These are phyloP conservation scores for Leccinellum albellum DNA, from an alignment of 768 basidiomycete genomes.

Conservation along the genomic window DNA sequence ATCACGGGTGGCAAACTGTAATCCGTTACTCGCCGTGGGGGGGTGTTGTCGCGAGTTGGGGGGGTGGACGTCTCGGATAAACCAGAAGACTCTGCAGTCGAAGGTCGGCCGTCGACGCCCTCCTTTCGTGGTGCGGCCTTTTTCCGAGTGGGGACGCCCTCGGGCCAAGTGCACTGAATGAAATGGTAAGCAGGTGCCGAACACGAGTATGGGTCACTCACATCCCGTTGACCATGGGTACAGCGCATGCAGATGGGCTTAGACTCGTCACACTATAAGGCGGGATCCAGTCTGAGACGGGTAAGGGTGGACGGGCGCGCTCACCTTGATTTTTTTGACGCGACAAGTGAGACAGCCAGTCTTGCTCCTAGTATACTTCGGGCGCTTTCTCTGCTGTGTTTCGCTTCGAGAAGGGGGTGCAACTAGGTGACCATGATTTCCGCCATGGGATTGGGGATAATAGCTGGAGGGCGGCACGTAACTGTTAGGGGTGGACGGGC, in stretches of 20 bases:
- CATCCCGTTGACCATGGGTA: conserved; percentile 80
- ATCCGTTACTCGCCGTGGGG: conserved; percentile 51
- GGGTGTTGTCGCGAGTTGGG: conserved; percentile 63
- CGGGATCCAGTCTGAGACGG: conserved; percentile 1
- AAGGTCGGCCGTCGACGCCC: conserved; percentile 59
- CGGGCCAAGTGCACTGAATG: conserved; percentile 77
- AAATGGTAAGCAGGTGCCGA: conserved; percentile 10
- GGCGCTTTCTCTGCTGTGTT: conserved; percentile 66
- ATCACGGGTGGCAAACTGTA: conserved; percentile 35
- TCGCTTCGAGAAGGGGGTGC: conserved; percentile 47
- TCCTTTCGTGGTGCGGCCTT: conserved; percentile 58
- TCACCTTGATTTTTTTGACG: conserved; percentile 90
- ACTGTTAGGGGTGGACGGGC: conserved; percentile 35
- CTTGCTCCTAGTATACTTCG: conserved; percentile 92
- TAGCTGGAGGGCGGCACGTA: conserved; percentile 44
- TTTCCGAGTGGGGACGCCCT: conserved; percentile 69
- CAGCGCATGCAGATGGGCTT: conserved; percentile 88
- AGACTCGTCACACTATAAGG: conserved; percentile 77
- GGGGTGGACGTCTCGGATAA: conserved; percentile 70
- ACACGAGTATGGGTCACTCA: conserved; percentile 31
- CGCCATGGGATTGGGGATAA: conserved; percentile 30
- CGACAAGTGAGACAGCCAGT: conserved; percentile 93
- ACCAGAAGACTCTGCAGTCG: conserved; percentile 73
- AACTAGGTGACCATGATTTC: conserved; percentile 44
- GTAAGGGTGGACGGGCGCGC: conserved; percentile 18